Evolutionary conservation across 1,284 basidiomycete genomes (phyloP).

Genomic region (Pyrrhoderma lamaoense): DNA sequence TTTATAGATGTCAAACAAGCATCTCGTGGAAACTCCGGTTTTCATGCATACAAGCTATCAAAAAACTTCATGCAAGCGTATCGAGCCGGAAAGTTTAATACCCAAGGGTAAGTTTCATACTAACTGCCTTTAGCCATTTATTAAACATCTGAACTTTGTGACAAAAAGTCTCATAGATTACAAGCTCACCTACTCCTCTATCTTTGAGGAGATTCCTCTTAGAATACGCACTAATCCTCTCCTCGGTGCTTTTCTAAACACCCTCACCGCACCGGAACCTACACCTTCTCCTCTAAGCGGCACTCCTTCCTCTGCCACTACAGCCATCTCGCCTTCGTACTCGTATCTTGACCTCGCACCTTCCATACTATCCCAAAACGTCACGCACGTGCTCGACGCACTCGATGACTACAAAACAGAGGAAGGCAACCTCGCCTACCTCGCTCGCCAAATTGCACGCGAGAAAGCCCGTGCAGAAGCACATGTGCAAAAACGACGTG

Average conservation of each 20-base stretch:
- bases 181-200: constrained; percentile 83
- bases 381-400: constrained; percentile 80
- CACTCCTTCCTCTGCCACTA: constrained; percentile 29
- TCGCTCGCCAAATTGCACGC: constrained; percentile 84
- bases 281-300: constrained; percentile 22
- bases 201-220: constrained; percentile 87
- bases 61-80: constrained; percentile 81
- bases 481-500: constrained; percentile 76
- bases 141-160: constrained; percentile 8
- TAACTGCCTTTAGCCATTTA: constrained; percentile 11
- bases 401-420: constrained; percentile 85
- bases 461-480: constrained; percentile 82
- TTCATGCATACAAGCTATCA: constrained; percentile 89
- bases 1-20: constrained; percentile 43
- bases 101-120: constrained; percentile 52
- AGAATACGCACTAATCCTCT: constrained; percentile 85
- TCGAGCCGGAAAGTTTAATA: constrained; percentile 83
- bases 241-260: constrained; percentile 37
- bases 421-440: constrained; percentile 90
- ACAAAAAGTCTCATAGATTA: constrained; percentile 69
- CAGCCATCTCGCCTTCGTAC: constrained; percentile 45
- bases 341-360: constrained; percentile 56
- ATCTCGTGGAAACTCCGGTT: constrained; percentile 78
- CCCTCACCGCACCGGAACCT: constrained; percentile 16
- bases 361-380: constrained; percentile 52